phyloP scores from a whole-genome alignment of 768 basidiomycete genomes.

The Saitozyma podzolica region DNA sequence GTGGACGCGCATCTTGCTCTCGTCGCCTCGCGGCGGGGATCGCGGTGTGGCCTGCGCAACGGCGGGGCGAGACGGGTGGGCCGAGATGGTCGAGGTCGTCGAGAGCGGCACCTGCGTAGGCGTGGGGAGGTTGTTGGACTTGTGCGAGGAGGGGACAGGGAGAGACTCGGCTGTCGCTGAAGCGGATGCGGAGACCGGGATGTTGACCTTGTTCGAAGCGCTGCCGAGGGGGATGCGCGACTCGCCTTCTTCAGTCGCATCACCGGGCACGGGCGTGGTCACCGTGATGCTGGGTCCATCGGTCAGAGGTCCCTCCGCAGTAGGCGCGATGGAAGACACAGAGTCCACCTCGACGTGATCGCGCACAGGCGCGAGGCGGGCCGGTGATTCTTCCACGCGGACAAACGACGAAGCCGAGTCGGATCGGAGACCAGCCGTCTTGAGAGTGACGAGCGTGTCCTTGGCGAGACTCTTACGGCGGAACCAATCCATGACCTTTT shows the following conservation, averaged over 20 bases:
- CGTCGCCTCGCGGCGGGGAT: conserved; percentile 54
- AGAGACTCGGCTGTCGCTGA: not conserved
- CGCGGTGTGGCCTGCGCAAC: conserved; percentile 6
- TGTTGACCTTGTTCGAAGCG: too few relatives aligned
- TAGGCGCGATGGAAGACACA: conserved; percentile 30
- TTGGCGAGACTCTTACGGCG: conserved; percentile 55
- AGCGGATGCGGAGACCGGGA: too few relatives aligned
- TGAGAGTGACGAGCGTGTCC: conserved; percentile 31
- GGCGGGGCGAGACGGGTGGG: conserved; percentile 6
- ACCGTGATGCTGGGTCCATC: conserved; percentile 8
- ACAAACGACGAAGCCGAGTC: conserved; percentile 40
- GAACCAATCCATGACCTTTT: conserved; percentile 99
- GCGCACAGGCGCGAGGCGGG: conserved; percentile 11
- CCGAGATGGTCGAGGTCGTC: not conserved
- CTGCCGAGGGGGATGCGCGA: not conserved
- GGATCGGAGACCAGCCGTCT: conserved; percentile 11
- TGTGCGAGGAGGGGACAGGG: not conserved
- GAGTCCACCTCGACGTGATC: conserved; percentile 17
- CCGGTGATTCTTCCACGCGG: conserved; percentile 22
- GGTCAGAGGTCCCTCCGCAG: conserved; percentile 9
- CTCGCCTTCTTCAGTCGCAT: not conserved
- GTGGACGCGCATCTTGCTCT: conserved; percentile 67
- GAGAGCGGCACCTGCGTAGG: not conserved
- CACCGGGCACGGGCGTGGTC: conserved; percentile 18
- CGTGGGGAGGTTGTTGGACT: not conserved